Evolutionary conservation across 805 yeast genomes (phyloP).

Genomic region (Lipomyces spencermartinsiae): DNA sequence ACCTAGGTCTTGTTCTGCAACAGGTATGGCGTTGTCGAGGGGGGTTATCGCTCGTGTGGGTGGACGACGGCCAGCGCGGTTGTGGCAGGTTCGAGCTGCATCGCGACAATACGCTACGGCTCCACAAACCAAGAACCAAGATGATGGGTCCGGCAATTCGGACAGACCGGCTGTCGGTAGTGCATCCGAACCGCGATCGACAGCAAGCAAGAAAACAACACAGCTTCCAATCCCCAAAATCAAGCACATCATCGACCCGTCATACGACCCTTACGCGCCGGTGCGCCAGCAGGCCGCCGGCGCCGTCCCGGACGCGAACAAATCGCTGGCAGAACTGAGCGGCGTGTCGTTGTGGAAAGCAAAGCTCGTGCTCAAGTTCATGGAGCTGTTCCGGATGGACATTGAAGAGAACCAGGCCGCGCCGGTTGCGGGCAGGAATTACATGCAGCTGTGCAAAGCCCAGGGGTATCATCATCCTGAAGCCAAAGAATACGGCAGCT

Average conservation of each 20-base stretch:
- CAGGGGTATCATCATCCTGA: slow-evolving; percentile 62
- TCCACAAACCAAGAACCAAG: not conserved
- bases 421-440: slow-evolving; percentile 88
- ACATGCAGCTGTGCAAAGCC: slow-evolving; percentile 82
- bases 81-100: no score
- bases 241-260: slow-evolving; percentile 14
- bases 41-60: not conserved
- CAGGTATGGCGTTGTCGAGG: not conserved
- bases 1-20: not conserved
- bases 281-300: not conserved
- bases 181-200: not conserved
- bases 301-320: not conserved
- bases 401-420: slow-evolving; percentile 95
- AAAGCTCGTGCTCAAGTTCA: slow-evolving; percentile 32
- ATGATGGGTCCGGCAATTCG: not conserved
- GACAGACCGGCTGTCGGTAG: not conserved
- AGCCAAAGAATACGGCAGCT: slow-evolving; percentile 70
- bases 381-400: slow-evolving; percentile 67
- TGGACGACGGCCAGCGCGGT: not conserved
- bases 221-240: slow-evolving; percentile 24
- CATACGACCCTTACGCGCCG: slow-evolving; percentile 29
- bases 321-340: slow-evolving; percentile 28
- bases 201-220: slow-evolving; percentile 19
- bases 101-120: not conserved
- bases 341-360: slow-evolving; percentile 32